Base-by-base conservation (phyloP, 768 basidiomycete genomes). In the Boletus pseudo-olivaceus region DNA sequence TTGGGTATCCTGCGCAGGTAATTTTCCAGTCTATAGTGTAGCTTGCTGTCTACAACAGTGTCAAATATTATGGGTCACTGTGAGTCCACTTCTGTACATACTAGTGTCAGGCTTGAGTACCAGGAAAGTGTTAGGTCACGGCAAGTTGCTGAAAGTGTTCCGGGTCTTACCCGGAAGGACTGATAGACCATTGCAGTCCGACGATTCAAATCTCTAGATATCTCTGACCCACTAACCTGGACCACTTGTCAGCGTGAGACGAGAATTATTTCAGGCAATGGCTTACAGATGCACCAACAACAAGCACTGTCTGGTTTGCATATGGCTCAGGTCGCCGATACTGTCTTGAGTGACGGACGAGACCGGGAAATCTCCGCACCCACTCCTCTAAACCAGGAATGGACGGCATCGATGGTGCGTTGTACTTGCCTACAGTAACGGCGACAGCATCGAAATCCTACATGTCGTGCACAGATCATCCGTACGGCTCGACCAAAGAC, bases 241-340 rank as follows among this genome's bases (percentile, higher is more conserved):
- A 34, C 4, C 15, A 26, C 10, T 11, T 4, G 29, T 57, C 17
- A 42, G 15, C 12, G 4, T 2, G 20, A 6, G n/a, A 17, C 1
- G 0, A 29, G 19, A 10, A 29, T 30, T 2, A 9, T 12, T 15
- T 5, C 9, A 5, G 23, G 20, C 5, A 14, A 33, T n/a, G 3
- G 26, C 56, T 7, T 57, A 57, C 57, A 11, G 57, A 47, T 47
- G 55, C 53, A n/a, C 78, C 77, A 38, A 79, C 63, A 47, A 80
- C 62, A 3, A 78, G 66, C 0, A 77, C 72, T 8, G 71, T 78
- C 56, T 78, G 61, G 49, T 72, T 70, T 14, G 47, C 29, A 40
- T 69, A 74, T 2, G 54, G 32, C 32, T 76, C 70, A 0, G 78
- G 77, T 42, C 62, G 62, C 9, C 76, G 67, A 56, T 78, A 79